These are phyloP conservation scores for Cladosporium sp. DNA, from an alignment of 2,329 filamentous ascomycete genomes.

Conservation along the genomic window DNA sequence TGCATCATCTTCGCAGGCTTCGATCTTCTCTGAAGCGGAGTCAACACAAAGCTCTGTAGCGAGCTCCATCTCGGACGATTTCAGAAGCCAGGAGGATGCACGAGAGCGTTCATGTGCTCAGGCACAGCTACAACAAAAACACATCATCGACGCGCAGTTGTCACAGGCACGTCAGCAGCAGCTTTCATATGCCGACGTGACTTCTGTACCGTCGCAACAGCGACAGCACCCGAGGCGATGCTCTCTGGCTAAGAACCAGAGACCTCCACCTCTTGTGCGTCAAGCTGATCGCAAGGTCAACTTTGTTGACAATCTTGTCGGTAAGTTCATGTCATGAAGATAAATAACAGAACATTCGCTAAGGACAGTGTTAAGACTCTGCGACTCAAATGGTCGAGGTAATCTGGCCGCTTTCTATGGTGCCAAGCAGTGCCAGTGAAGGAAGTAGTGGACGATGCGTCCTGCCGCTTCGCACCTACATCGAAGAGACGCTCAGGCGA, in stretches of 20 bases:
- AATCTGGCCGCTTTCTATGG: slow-evolving; percentile 90
- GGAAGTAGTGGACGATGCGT: slow-evolving; percentile 65
- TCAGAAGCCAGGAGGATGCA: slow-evolving; percentile 42
- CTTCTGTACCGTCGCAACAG: slow-evolving; percentile 55
- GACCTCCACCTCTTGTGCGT: slow-evolving; percentile 72
- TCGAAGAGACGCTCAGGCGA: slow-evolving; percentile 91
- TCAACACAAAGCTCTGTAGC: slow-evolving; percentile 51
- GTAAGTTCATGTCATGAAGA: slow-evolving; percentile 58
- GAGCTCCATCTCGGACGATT: slow-evolving; percentile 56
- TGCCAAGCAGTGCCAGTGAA: slow-evolving; percentile 65
- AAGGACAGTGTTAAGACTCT: slow-evolving; percentile 63
- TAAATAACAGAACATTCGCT: slow-evolving; percentile 30
- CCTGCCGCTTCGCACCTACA: slow-evolving; percentile 87
- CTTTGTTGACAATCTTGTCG: slow-evolving; percentile 95
- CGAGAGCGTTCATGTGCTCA: slow-evolving; percentile 22
- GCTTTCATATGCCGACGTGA: slow-evolving; percentile 33
- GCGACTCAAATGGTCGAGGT: slow-evolving; percentile 95
- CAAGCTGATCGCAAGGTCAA: slow-evolving; percentile 89
- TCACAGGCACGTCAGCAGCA: slow-evolving; percentile 25
- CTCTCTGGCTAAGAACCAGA: slow-evolving; percentile 53
- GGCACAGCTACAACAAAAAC: slow-evolving; percentile 15
- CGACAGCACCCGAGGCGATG: slow-evolving; percentile 60
- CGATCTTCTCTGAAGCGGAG: slow-evolving; percentile 66
- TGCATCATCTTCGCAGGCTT: slow-evolving; percentile 70
- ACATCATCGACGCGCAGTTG: not conserved